Evolutionary conservation across 1,284 basidiomycete genomes (phyloP).

Genomic region (Marasmius tenuissimus): DNA sequence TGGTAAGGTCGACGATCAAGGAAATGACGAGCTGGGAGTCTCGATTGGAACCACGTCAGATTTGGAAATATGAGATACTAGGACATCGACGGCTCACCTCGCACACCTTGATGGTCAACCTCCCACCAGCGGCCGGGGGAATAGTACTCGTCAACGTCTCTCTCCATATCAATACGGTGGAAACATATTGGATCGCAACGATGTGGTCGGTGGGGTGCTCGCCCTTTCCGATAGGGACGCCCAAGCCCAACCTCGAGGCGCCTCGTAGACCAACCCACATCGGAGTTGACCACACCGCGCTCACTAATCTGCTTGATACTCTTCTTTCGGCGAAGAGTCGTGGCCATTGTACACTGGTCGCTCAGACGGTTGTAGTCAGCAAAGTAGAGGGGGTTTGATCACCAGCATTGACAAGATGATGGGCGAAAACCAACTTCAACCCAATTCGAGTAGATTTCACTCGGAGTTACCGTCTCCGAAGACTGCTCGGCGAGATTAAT

Average conservation of each 20-base stretch:
- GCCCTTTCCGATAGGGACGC: too few relatives aligned
- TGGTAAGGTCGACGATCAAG: constrained; percentile 91
- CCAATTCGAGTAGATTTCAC: too few relatives aligned
- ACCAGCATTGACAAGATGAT: too few relatives aligned
- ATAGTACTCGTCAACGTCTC: constrained; percentile 99
- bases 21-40: constrained; percentile 96
- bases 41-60: constrained; percentile 32
- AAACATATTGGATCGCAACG: constrained; percentile 94
- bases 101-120: constrained; percentile 89
- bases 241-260: constrained; percentile 86
- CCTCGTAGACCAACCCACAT: constrained; percentile 94
- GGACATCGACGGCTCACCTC: constrained; percentile 50
- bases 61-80: constrained; percentile 3
- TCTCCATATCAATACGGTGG: constrained; percentile 96
- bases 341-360: constrained; percentile 86
- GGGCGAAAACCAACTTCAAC: too few relatives aligned
- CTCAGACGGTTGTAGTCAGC: too few relatives aligned
- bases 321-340: constrained; percentile 91
- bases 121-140: constrained; percentile 87
- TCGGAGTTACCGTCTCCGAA: too few relatives aligned
- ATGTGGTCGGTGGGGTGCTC: constrained; percentile 98
- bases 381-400: too few relatives aligned
- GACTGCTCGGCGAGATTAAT: too few relatives aligned
- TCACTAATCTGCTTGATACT: constrained; percentile 96
- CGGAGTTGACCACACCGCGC: constrained; percentile 96